Percentiles rank a stretch among this genome's conserved stretches.
These are phyloP conservation scores for Quercus ilex DNA, from an alignment of 306 rosid genomes.

Conservation along the genomic window DNA sequence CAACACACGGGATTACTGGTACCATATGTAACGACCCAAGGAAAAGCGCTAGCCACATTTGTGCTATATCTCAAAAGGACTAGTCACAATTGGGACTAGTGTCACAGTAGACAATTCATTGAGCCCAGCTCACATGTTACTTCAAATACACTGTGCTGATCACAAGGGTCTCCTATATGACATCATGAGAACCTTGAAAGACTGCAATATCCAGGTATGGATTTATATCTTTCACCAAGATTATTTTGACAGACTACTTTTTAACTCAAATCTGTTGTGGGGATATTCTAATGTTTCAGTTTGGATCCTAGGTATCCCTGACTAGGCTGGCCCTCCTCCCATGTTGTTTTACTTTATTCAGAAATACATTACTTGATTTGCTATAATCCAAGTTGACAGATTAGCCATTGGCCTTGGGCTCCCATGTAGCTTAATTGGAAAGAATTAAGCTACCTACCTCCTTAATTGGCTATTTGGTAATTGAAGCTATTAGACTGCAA, in stretches of 20 bases:
- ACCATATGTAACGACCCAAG: too few relatives aligned
- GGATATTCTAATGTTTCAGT: background rate
- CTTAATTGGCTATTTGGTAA: background rate
- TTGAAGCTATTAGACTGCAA: background rate
- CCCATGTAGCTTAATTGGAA: too few relatives aligned
- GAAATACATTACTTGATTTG: background rate
- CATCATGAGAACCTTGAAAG: conserved; percentile 82
- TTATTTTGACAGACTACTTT: background rate
- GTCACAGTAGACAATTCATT: background rate
- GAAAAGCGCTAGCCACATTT: too few relatives aligned
- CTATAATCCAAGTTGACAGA: conserved; percentile 1
- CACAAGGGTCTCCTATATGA: conserved; percentile 79
- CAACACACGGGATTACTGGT: too few relatives aligned
- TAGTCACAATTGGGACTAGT: too few relatives aligned
- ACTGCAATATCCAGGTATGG: conserved; percentile 68
- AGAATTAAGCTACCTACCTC: background rate
- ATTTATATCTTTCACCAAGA: conserved; percentile 6
- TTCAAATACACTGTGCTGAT: conserved; percentile 72
- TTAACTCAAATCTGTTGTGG: background rate
- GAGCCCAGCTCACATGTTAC: conserved; percentile 59
- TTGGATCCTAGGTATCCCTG: background rate
- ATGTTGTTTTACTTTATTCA: background rate
- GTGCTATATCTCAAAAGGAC: too few relatives aligned
- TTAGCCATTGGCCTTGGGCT: background rate
- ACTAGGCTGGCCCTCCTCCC: background rate